Evolutionary conservation across 805 yeast species (phyloP), one percentile per base, ranked within the genome.

Genomic region (Maudiozyma bulderi): DNA sequence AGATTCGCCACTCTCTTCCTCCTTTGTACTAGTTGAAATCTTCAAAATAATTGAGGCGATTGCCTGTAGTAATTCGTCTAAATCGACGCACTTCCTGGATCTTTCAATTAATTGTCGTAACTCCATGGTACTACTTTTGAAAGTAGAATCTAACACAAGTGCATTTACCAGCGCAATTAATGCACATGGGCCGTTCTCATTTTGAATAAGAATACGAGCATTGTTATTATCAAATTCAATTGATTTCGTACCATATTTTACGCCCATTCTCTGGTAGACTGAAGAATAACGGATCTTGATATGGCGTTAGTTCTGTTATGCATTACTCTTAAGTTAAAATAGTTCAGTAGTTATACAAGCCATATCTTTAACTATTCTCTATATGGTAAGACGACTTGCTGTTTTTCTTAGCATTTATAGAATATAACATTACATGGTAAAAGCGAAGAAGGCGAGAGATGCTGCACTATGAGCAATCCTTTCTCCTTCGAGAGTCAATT

Each of bases 111-210:
- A 4, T 59, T 62, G 1, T 63, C 62, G 26, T 44, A 71, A 30
- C 28, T 48, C 39, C 15, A 32, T 15, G 1, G 58, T 50, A 9
- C 58, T 59, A 34, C 57, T 56, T 1, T 57, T 57, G 35, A 57
- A 60, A 9, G 58, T 54, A 26, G 72, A 70, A 6, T 77, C 67
- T n/a, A 88, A 65, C 3, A 86, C 61, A 13, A 89, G 62, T 0
- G 86, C 74, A 61, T 89, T 89, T 45, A 80, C 76, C 40, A 89
- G 67, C 0, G 96, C 89, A 9, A 90, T 74, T 41, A 89, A 65
- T 2, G 95, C 95, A 61, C 97, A 89, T 0, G 96, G 96, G 0
- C 97, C 97, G 59, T 89, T 90, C 47, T 68, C 73, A 53, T 86
- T 86, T 68, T 89, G 96, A 28, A 86, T 65, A 3, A 89, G 68